Base-by-base conservation (phyloP, 1,284 basidiomycete species). In the Naganishia liquefaciens region DNA sequence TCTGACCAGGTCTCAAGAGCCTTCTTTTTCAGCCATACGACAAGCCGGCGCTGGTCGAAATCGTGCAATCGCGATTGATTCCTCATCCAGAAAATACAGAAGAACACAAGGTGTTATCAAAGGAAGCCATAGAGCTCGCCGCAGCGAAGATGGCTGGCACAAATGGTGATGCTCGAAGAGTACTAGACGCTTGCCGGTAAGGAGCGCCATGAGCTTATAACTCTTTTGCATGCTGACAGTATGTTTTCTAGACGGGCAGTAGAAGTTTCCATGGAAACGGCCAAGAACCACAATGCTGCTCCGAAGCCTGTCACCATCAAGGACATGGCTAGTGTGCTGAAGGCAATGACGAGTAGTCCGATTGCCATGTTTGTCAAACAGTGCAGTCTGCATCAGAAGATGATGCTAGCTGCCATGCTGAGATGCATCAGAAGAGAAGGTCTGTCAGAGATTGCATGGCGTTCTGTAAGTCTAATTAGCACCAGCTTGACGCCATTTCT, bases 21-120 rank as follows among this genome's bases (percentile, higher is more conserved):
- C 93, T 98, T 72, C 91, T 95, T 70, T 99, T 98, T 80, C 86
- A 90, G 74, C 90, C 96, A 0, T 99, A 99, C 76, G 88, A 84
- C 21, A 88, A 87, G 30, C 75, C 80, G 1, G 90, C 96, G 72
- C 83, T 99, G 2, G 85, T 90, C 64, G 84, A 88, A 70, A 99
- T 99, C 68, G 90, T 98, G 9, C 85, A 87, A 50, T 86, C 90
- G 0, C 85, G 96, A 3, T 80, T 99, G 50, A 79, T 77, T 40
- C 71, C 75, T 6, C 79, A 76, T 68, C 76, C 77, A 0, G 52
- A 80, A 2, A 85, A 81, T 54, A 84, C 82, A 60, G 83, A 83
- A 51, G 87, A 90, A 11, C 85, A 93, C 51, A 81, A 83, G 11
- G 79, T 86, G 0, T 79, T 86, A 46, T 73, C 77, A 47, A 72